phyloP scores from a whole-genome alignment of 2,329 filamentous ascomycete species.

The Knoxdaviesia proteae region DNA sequence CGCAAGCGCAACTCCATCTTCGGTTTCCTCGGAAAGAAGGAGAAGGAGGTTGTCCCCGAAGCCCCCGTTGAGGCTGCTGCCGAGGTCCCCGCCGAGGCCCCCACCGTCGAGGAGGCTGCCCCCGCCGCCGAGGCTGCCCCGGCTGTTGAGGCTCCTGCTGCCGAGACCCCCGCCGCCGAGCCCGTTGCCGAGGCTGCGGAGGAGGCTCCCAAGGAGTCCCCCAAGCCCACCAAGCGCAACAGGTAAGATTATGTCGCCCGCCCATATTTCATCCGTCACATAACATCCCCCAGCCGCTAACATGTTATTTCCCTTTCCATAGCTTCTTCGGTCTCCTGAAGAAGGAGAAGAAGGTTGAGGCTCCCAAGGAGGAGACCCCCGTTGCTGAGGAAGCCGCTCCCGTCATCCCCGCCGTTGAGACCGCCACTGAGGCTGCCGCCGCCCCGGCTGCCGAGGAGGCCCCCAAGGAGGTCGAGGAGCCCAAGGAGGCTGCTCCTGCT shows the following conservation, averaged over 20 bases:
- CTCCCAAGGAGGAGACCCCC: slow-evolving; percentile 22
- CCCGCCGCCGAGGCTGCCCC: slow-evolving; percentile 9
- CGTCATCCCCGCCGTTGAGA: slow-evolving; percentile 38
- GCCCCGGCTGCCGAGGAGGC: slow-evolving; percentile 18
- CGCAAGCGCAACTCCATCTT: slow-evolving; percentile 48
- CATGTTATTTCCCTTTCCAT: slow-evolving; percentile 5
- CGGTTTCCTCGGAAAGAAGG: slow-evolving; percentile 36
- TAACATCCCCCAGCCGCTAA: slow-evolving; percentile 3
- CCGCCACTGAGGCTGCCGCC: slow-evolving; percentile 25
- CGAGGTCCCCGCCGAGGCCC: slow-evolving; percentile 8
- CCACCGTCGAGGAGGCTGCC: slow-evolving; percentile 13
- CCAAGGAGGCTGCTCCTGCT: slow-evolving; percentile 18
- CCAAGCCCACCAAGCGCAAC: slow-evolving; percentile 23
- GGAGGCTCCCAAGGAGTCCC: slow-evolving; percentile 19
- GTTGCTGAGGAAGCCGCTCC: slow-evolving; percentile 30
- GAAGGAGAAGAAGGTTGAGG: slow-evolving; percentile 36
- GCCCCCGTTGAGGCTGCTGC: slow-evolving; percentile 10
- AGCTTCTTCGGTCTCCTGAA: slow-evolving; percentile 34
- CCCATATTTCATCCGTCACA: slow-evolving; percentile 7
- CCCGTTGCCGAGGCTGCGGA: slow-evolving; percentile 20
- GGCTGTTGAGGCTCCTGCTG: slow-evolving; percentile 14
- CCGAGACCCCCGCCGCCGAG: slow-evolving; percentile 13
- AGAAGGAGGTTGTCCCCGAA: slow-evolving; percentile 22
- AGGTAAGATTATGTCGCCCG: slow-evolving; percentile 17
- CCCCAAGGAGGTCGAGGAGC: slow-evolving; percentile 17